Evolutionary conservation across 1,139 yeast genomes (phyloP).

Genomic region (Saccharomyces hybrid): DNA sequence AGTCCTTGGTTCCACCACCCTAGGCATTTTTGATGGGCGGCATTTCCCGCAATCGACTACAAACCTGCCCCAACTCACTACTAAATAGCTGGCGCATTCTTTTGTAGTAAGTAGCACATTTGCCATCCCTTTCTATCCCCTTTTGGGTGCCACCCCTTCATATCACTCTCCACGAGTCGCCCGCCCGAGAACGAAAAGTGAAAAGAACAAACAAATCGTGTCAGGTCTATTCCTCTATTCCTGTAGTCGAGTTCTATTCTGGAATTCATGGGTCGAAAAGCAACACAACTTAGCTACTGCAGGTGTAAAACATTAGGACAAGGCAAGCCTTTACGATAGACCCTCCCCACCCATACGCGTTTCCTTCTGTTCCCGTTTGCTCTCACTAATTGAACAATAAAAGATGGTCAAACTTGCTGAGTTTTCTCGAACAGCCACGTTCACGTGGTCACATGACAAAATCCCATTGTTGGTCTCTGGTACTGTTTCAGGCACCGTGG

Average conservation of each 20-base stretch:
- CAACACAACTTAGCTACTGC: neutral
- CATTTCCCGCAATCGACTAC: neutral
- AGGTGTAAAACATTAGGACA: neutral
- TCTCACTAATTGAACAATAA: slow-evolving; percentile 3
- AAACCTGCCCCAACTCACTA: neutral
- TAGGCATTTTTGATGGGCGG: no score
- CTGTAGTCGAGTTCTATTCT: neutral
- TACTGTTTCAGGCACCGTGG: slow-evolving; percentile 91
- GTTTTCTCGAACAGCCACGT: slow-evolving; percentile 78
- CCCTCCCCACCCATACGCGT: neutral
- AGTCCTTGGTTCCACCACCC: no score
- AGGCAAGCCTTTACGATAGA: neutral
- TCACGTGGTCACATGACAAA: slow-evolving; percentile 85
- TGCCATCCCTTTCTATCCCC: neutral
- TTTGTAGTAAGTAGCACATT: no score
- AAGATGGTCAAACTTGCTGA: slow-evolving; percentile 78
- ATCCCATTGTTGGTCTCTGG: slow-evolving; percentile 81
- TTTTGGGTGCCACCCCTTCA: neutral
- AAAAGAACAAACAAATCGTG: slow-evolving; percentile 2
- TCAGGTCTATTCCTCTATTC: neutral
- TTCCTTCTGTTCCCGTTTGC: slow-evolving; percentile 3
- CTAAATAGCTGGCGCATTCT: neutral
- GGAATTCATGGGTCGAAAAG: neutral
- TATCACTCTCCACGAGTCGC: neutral
- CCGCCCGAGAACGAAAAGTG: slow-evolving; percentile 1